Base-by-base conservation (phyloP, 2,329 filamentous ascomycete genomes). In the Rosellinia necatrix region DNA sequence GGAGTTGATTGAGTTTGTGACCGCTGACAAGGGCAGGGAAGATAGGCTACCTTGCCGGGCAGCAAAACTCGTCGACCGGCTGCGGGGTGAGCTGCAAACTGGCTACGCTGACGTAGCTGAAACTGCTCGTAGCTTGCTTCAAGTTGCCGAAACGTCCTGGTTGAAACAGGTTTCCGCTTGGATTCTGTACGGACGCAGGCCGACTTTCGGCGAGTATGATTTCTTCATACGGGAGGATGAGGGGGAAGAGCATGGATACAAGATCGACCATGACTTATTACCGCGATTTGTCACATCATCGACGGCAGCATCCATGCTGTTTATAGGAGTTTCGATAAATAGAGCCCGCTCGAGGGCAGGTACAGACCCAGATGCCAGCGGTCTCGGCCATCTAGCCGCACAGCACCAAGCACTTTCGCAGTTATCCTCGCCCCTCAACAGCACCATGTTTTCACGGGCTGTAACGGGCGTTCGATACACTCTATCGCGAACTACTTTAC, bases 141-240 rank as follows among this genome's bases (percentile, higher is more conserved):
- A 78, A 12, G 81, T 91, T 19, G 92, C 92, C 0, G 93, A 99
- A 75, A 89, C 84, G 25, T 89, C 92, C 7, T 99, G 94, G 94
- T 77, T 97, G 68, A 90, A 91, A 71, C 92, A 96, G 69, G 81
- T 96, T 9, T 90, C 91, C 3, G 89, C 90, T 22, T 99, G 93
- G 93, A 81, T 97, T 7, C 75, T 97, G 12, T 96, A 96, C 71
- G 94, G 94, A 4, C 85, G 89, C 47, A 75, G 96, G 54, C 92
- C 93, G 0, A 82, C 81, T 12, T 87, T 90, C 69, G 91, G 91
- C 2, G 82, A 81, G 4, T 81, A 83, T n/a, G 93, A 97, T 72
- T 97, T 97, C 70, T 96, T 96, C 70, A 84, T 97, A 27, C 81
- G 82, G 68, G 79, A 72, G 62, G 69, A 76, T 7, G 70, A 75